Conservation (phyloP, 2,329 filamentous ascomycete genomes). For the Xylariaceae sp. region DNA sequence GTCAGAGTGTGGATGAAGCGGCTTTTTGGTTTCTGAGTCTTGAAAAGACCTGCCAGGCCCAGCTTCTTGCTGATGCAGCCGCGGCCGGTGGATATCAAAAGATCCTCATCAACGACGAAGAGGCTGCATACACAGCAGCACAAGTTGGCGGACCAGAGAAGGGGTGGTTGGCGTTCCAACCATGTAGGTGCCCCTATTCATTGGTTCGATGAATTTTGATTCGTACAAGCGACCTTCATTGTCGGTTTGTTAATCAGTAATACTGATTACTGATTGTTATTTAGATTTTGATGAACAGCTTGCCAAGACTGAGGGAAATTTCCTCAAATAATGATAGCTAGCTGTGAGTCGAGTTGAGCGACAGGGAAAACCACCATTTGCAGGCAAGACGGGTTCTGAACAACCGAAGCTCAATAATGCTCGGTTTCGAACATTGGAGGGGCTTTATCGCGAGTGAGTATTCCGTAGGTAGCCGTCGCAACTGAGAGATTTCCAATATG, state of each 20-base stretch:
- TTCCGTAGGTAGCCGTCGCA: too few relatives aligned
- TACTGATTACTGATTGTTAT: neutral
- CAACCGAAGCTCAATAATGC: neutral
- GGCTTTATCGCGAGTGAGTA: too few relatives aligned
- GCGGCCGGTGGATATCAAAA: conserved; percentile 30
- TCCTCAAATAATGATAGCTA: conserved; percentile 14
- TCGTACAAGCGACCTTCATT: neutral
- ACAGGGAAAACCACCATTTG: neutral
- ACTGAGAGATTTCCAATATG: too few relatives aligned
- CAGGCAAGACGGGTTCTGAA: neutral
- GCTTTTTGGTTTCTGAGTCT: conserved; percentile 58
- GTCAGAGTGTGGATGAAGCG: conserved; percentile 59
- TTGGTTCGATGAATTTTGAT: neutral
- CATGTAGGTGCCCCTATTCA: conserved; percentile 15
- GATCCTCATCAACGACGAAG: conserved; percentile 28
- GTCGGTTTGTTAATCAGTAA: neutral
- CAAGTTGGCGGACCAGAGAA: conserved; percentile 31
- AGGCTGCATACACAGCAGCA: conserved; percentile 25
- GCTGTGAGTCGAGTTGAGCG: neutral
- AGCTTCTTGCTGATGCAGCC: conserved; percentile 57
- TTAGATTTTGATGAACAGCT: conserved; percentile 23
- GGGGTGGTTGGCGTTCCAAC: conserved; percentile 31
- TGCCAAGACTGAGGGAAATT: conserved; percentile 21
- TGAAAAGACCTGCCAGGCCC: conserved; percentile 57
- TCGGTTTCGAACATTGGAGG: too few relatives aligned